Base-by-base conservation (phyloP, 139 green algal genomes). In the Mesotaenium endlicherianum region DNA sequence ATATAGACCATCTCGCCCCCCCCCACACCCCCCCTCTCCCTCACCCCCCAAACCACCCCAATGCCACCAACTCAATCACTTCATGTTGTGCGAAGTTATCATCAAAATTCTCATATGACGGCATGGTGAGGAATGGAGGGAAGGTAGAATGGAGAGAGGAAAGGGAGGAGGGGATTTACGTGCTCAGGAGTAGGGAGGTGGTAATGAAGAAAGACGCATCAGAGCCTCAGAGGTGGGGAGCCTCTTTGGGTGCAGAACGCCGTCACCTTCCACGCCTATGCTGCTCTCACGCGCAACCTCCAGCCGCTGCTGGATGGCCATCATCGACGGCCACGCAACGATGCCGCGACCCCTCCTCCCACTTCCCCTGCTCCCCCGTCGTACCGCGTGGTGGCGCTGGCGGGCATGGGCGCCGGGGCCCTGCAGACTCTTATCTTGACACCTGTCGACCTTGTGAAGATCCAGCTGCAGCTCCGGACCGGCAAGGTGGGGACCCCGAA, bases 201-300 rank as follows among this genome's bases (percentile, higher is more conserved):
- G n/a, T n/a, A n/a, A n/a, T n/a, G n/a, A n/a, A n/a, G n/a, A n/a
- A n/a, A n/a, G n/a, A n/a, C n/a, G n/a, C n/a, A n/a, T n/a, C n/a
- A n/a, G n/a, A n/a, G n/a, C n/a, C n/a, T n/a, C n/a, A n/a, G n/a
- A n/a, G n/a, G n/a, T n/a, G n/a, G n/a, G n/a, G n/a, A n/a, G n/a
- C n/a, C n/a, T n/a, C n/a, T n/a, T n/a, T n/a, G n/a, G n/a, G n/a
- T 6, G 11, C 60, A 72, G 60, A 72, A 72, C 43, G 60, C 60
- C 8, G 60, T 72, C 36, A 72, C 6, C 60, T 72, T 72, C 43
- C 60, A 72, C 41, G 60, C 60, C 60, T 72, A 72, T 72, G 60
- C 60, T 72, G 41, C 60, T 47, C 60, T 72, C 11, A 72, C 43
- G 36, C 60, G 60, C 8, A 40, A 36, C 11, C 11, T 72, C 5